These are phyloP conservation scores for Gaeumannomyces tritici DNA, from an alignment of 2,329 filamentous ascomycete species.

Conservation along the genomic window DNA sequence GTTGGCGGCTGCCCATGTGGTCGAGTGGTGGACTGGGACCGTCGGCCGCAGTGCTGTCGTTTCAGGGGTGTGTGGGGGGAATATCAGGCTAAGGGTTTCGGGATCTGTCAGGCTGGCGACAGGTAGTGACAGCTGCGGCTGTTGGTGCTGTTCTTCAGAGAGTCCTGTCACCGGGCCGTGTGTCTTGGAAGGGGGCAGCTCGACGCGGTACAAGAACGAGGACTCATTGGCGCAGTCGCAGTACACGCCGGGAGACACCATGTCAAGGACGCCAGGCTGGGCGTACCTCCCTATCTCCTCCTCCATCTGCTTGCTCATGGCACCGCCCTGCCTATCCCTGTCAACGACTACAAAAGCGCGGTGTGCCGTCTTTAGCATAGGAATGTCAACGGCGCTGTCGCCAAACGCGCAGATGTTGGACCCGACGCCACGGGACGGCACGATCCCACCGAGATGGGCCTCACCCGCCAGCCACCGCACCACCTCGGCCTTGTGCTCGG, in stretches of 20 bases:
- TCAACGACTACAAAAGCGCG: slow-evolving; percentile 44
- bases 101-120: neutral
- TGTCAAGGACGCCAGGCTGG: neutral
- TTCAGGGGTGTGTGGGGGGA: too few species aligned
- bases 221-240: neutral
- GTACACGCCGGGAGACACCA: too few species aligned
- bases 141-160: neutral
- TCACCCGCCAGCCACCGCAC: slow-evolving; percentile 29
- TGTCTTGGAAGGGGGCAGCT: neutral
- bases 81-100: neutral
- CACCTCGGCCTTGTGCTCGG: slow-evolving; percentile 36
- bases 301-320: slow-evolving; percentile 45
- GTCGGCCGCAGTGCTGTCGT: neutral
- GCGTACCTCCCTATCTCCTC: slow-evolving; percentile 30
- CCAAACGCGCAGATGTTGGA: slow-evolving; percentile 46
- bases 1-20: slow-evolving; percentile 30
- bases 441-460: neutral
- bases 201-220: neutral
- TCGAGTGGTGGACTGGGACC: slow-evolving; percentile 11
- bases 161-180: too few species aligned
- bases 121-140: neutral
- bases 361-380: slow-evolving; percentile 45
- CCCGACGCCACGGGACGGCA: neutral
- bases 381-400: slow-evolving; percentile 48
- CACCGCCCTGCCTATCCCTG: slow-evolving; percentile 22